Percentiles rank a stretch among this genome's conserved stretches.
Evolutionary conservation across 2,329 filamentous ascomycete genomes (phyloP).

Genomic region (Colletotrichum euphorbiae): DNA sequence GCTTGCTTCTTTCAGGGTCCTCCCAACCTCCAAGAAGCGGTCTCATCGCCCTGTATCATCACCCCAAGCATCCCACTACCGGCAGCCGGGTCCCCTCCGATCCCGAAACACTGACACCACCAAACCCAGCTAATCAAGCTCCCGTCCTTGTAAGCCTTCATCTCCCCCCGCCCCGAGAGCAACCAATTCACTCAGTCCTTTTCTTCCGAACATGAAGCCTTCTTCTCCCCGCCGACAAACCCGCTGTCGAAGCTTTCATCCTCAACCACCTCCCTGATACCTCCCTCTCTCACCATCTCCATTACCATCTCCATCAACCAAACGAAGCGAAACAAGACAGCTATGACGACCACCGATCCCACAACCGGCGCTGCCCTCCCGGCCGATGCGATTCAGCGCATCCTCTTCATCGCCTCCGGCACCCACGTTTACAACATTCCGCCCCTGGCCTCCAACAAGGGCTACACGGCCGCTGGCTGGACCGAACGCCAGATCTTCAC

Average conservation of each 20-base stretch:
- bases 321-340: conserved; percentile 21
- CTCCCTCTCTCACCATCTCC: neutral
- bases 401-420: conserved; percentile 79
- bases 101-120: conserved; percentile 37
- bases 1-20: conserved; percentile 18
- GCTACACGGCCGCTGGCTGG: conserved; percentile 83
- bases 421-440: conserved; percentile 92
- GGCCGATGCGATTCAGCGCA: conserved; percentile 82
- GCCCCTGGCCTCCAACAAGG: conserved; percentile 80
- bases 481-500: conserved; percentile 87
- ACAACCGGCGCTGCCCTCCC: conserved; percentile 76
- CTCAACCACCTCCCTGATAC: neutral
- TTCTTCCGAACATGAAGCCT: conserved; percentile 23
- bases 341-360: conserved; percentile 76
- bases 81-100: conserved; percentile 36
- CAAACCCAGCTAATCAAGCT: conserved; percentile 32
- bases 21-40: conserved; percentile 19
- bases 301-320: neutral
- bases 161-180: conserved; percentile 27
- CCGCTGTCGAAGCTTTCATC: neutral
- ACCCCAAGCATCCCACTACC: conserved; percentile 32
- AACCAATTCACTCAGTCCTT: conserved; percentile 26
- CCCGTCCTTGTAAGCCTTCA: conserved; percentile 39
- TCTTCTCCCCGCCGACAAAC: conserved; percentile 4
- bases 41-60: conserved; percentile 31